Conservation (phyloP, 164 flowering plant species). For the Magnolia kwangsiensis region DNA sequence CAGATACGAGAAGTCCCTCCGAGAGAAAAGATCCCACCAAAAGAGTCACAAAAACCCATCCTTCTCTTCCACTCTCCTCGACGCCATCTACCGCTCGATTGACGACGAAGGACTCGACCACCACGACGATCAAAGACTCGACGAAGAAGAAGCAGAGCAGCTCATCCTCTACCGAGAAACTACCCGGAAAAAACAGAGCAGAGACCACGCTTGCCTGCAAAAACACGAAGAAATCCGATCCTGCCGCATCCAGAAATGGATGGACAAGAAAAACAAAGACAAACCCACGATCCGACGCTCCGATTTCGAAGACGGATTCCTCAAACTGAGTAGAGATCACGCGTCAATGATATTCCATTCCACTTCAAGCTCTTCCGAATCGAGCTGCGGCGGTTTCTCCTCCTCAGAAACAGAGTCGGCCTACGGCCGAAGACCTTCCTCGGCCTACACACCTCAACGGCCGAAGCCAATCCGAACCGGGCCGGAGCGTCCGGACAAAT, state of each 20-base stretch:
- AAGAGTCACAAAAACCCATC: slow-evolving; percentile 40
- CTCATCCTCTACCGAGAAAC: slow-evolving; percentile 35
- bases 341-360: slow-evolving; percentile 32
- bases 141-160: slow-evolving; percentile 24
- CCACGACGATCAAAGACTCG: not conserved
- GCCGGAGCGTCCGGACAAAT: slow-evolving; percentile 11
- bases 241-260: slow-evolving; percentile 58
- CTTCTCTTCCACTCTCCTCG: slow-evolving; percentile 90
- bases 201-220: not conserved
- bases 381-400: slow-evolving; percentile 58
- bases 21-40: slow-evolving; percentile 15
- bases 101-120: slow-evolving; percentile 37
- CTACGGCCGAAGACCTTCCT: slow-evolving; percentile 19
- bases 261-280: slow-evolving; percentile 49
- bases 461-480: slow-evolving; percentile 57
- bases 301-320: slow-evolving; percentile 5
- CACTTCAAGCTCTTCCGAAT: slow-evolving; percentile 64
- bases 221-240: slow-evolving; percentile 20
- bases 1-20: slow-evolving; percentile 21
- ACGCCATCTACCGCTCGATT: slow-evolving; percentile 81
- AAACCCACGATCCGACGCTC: slow-evolving; percentile 23
- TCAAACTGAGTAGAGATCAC: slow-evolving; percentile 2
- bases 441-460: slow-evolving; percentile 19
- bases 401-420: slow-evolving; percentile 66
- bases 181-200: slow-evolving; percentile 39